Conservation (phyloP, 257 asterid genomes). For the Marsdenia floribunda region DNA sequence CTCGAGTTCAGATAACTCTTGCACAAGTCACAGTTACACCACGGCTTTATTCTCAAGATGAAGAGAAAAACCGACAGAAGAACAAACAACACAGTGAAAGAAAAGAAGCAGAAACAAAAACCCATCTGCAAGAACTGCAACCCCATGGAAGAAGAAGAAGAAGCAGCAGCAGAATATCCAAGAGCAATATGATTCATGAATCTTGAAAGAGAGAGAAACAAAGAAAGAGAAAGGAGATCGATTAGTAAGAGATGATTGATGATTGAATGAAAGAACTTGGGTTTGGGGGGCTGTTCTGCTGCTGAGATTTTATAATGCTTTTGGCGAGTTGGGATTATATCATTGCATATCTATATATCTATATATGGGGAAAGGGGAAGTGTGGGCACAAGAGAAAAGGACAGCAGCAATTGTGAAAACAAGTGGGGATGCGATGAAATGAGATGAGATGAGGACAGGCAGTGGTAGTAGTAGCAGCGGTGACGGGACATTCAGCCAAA, state of each 20-base stretch:
- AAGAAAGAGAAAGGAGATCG: not conserved
- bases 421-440: too few relatives aligned
- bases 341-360: too few relatives aligned
- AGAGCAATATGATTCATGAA: not conserved
- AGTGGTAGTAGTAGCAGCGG: too few relatives aligned
- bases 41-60: slow-evolving; percentile 35
- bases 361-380: too few relatives aligned
- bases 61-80: slow-evolving; percentile 18
- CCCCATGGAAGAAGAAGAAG: not conserved
- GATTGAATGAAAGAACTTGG: not conserved
- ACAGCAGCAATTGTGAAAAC: too few relatives aligned
- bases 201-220: not conserved
- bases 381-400: too few relatives aligned
- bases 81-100: slow-evolving; percentile 16
- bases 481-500: too few relatives aligned
- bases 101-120: slow-evolving; percentile 23
- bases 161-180: not conserved
- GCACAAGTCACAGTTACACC: slow-evolving; percentile 61
- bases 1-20: slow-evolving; percentile 40
- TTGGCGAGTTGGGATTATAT: too few relatives aligned
- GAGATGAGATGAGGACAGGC: too few relatives aligned
- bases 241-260: not conserved
- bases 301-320: too few relatives aligned
- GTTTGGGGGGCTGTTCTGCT: too few relatives aligned
- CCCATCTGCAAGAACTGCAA: slow-evolving; percentile 21